These are phyloP conservation scores for Aspergillus incahuasiensis DNA, from an alignment of 495 filamentous ascomycete species.

Conservation along the genomic window DNA sequence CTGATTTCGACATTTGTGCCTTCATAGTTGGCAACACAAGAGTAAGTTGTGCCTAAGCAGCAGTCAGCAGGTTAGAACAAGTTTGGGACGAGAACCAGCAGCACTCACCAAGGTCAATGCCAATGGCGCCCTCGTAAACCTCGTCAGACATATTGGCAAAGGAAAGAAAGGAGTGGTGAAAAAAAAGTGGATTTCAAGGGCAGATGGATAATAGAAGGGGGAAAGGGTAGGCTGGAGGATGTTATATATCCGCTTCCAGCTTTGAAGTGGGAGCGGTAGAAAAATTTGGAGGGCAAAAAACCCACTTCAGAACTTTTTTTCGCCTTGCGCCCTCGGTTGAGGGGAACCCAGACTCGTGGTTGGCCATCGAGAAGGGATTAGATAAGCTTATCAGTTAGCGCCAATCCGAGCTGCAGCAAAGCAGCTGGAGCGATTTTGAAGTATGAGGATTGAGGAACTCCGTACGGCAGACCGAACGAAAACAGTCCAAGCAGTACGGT, in stretches of 20 bases:
- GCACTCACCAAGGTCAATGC: constrained; percentile 93
- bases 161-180: constrained; percentile 20
- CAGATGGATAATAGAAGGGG: constrained; percentile 5
- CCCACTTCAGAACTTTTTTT: constrained; percentile 22
- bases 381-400: constrained; percentile 10
- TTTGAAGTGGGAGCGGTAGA: constrained; percentile 22
- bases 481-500: no score
- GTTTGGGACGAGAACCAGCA: background rate
- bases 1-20: constrained; percentile 99
- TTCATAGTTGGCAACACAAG: constrained; percentile 98
- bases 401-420: no score
- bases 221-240: constrained; percentile 13
- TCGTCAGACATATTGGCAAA: constrained; percentile 73
- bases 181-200: constrained; percentile 12
- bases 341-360: constrained; percentile 11
- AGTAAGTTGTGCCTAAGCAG: constrained; percentile 87
- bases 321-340: constrained; percentile 18
- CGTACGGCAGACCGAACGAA: no score
- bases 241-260: constrained; percentile 22
- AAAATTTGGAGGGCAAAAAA: constrained; percentile 16
- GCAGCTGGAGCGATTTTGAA: no score
- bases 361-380: constrained; percentile 11
- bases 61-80: constrained; percentile 12
- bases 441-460: no score
- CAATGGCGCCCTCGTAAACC: constrained; percentile 98